phyloP scores from a whole-genome alignment of 108 stramenopile species.

The Nitzschia palea region DNA sequence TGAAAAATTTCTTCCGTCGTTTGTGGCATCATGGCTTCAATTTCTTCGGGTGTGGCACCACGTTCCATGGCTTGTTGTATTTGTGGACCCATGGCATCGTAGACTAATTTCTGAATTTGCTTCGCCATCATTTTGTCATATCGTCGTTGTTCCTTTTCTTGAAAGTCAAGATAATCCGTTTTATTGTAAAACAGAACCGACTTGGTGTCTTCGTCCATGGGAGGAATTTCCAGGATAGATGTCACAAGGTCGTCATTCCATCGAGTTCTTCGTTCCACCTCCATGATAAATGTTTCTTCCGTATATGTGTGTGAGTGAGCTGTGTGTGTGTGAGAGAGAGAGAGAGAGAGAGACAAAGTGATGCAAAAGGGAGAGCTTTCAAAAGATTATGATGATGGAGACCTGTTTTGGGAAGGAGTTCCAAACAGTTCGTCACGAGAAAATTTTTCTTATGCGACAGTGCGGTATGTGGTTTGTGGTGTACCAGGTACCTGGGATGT shows the following conservation, averaged over 20 bases:
- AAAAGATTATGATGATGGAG: background rate
- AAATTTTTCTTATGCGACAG: too few relatives aligned
- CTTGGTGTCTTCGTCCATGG: background rate
- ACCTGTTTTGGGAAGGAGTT: background rate
- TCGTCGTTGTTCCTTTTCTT: constrained; percentile 16
- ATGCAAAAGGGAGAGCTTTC: too few relatives aligned
- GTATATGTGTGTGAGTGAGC: too few relatives aligned
- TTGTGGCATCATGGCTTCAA: constrained; percentile 35
- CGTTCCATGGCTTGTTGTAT: constrained; percentile 23
- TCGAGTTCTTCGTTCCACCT: background rate
- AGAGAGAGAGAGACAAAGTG: too few relatives aligned
- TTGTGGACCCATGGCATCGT: constrained; percentile 10
- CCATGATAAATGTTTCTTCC: background rate
- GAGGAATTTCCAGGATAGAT: constrained; percentile 2
- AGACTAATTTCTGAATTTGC: constrained; percentile 25
- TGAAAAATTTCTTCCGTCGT: constrained; percentile 25
- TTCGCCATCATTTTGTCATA: constrained; percentile 35
- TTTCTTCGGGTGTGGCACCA: constrained; percentile 23
- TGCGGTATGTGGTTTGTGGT: too few relatives aligned
- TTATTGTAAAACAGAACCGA: constrained; percentile 20
- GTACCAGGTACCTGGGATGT: too few relatives aligned
- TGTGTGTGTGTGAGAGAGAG: too few relatives aligned
- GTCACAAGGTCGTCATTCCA: background rate
- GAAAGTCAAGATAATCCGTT: constrained; percentile 19
- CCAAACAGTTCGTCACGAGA: too few relatives aligned